Conservation (phyloP, 352 stramenopile species). For the Globisporangium camurandrum region DNA sequence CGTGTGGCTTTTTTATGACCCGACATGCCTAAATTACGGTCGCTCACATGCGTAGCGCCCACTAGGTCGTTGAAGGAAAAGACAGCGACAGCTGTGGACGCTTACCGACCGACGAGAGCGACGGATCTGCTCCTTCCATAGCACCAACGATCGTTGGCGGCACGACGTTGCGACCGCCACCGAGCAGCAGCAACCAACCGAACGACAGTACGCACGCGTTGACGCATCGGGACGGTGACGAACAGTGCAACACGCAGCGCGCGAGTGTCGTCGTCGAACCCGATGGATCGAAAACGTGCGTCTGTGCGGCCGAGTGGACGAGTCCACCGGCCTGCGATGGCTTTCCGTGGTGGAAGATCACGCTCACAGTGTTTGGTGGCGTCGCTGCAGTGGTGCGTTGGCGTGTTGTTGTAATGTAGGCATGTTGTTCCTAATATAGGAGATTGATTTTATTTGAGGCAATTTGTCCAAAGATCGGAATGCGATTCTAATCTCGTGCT, state of each 20-base stretch:
- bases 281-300: constrained; percentile 23
- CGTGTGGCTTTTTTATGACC: too few relatives aligned
- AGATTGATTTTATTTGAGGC: neutral
- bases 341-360: constrained; percentile 41
- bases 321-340: constrained; percentile 27
- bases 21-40: too few relatives aligned
- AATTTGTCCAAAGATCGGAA: neutral
- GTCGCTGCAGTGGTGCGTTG: constrained; percentile 27
- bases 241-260: constrained; percentile 27
- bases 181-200: neutral
- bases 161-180: neutral
- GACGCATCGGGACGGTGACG: constrained; percentile 10
- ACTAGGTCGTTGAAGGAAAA: constrained; percentile 6
- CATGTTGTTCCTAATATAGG: neutral
- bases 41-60: neutral
- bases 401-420: neutral
- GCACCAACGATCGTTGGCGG: neutral
- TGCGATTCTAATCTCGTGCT: neutral
- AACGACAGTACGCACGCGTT: neutral
- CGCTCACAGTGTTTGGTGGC: constrained; percentile 28
- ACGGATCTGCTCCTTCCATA: neutral
- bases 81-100: constrained; percentile 9
- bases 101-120: constrained; percentile 3
- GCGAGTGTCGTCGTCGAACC: constrained; percentile 14
- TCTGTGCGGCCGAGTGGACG: constrained; percentile 35